Conservation (phyloP, 257 asterid species). For the Capsicum rhomboideum region DNA sequence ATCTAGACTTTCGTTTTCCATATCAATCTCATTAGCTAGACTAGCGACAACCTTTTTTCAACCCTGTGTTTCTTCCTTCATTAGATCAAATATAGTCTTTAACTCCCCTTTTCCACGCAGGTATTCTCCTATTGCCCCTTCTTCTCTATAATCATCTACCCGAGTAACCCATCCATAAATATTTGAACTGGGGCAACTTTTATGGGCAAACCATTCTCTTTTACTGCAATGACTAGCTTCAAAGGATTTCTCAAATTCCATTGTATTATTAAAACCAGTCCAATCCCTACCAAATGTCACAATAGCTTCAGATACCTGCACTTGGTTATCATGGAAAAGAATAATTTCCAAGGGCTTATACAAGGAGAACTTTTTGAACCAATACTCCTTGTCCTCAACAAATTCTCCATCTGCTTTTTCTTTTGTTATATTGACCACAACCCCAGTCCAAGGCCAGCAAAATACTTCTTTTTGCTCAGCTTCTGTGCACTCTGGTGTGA, state of each 20-base stretch:
- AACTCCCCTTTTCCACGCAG: slow-evolving; percentile 36
- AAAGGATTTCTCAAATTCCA: slow-evolving; percentile 55
- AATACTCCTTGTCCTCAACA: slow-evolving; percentile 20
- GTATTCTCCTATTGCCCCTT: slow-evolving; percentile 49
- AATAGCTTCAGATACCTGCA: slow-evolving; percentile 29
- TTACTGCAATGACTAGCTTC: slow-evolving; percentile 34
- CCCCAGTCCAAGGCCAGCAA: slow-evolving; percentile 85
- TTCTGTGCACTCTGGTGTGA: slow-evolving; percentile 21
- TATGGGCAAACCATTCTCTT: slow-evolving; percentile 39
- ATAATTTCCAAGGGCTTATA: slow-evolving; percentile 40
- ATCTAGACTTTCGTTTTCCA: slow-evolving; percentile 56
- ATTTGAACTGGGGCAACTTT: slow-evolving; percentile 18
- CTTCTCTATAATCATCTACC: slow-evolving; percentile 40
- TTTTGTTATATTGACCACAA: slow-evolving; percentile 39
- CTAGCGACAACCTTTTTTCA: slow-evolving; percentile 38
- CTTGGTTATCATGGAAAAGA: slow-evolving; percentile 32
- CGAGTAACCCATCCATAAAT: slow-evolving; percentile 60
- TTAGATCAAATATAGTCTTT: slow-evolving; percentile 40
- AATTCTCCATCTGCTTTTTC: slow-evolving; percentile 17
- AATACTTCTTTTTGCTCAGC: slow-evolving; percentile 50
- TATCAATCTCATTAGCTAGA: slow-evolving; percentile 58
- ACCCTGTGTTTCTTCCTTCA: slow-evolving; percentile 31
- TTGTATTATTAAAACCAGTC: slow-evolving; percentile 48
- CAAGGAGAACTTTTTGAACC: slow-evolving; percentile 36
- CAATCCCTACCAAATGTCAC: slow-evolving; percentile 45